phyloP scores from a whole-genome alignment of 768 basidiomycete species.

The Tulasnella calospora region DNA sequence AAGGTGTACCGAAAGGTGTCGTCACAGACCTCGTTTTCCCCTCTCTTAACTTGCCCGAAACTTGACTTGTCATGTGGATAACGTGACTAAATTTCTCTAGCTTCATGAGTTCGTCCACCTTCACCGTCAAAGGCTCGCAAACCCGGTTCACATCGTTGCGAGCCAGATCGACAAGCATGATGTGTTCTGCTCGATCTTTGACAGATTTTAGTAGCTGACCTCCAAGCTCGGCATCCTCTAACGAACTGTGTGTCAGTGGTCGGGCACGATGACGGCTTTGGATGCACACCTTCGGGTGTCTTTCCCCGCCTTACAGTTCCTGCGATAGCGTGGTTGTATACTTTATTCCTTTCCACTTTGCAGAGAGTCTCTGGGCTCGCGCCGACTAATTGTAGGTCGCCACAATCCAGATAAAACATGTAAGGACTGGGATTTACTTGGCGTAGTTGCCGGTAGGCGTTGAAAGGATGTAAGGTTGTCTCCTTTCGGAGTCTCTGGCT shows the following conservation, averaged over 20 bases:
- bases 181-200: conserved; percentile 96
- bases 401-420: conserved; percentile 97
- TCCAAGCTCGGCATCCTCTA: conserved; percentile 84
- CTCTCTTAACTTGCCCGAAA: conserved; percentile 77
- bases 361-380: conserved; percentile 97
- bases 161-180: conserved; percentile 98
- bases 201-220: conserved; percentile 72
- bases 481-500: conserved; percentile 84
- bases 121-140: conserved; percentile 89
- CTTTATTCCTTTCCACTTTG: conserved; percentile 86
- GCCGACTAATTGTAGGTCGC: conserved; percentile 90
- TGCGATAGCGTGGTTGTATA: conserved; percentile 97
- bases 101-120: conserved; percentile 91
- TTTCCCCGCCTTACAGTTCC: conserved; percentile 88
- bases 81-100: conserved; percentile 97
- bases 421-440: conserved; percentile 97
- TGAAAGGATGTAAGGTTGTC: conserved; percentile 91
- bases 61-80: conserved; percentile 93
- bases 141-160: conserved; percentile 98
- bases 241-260: neutral
- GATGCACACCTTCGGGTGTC: conserved; percentile 63
- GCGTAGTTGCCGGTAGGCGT: conserved; percentile 88
- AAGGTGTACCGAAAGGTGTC: neutral
- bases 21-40: conserved; percentile 68
- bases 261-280: neutral